These are phyloP conservation scores for Cladosporium sp. DNA, from an alignment of 2,329 filamentous ascomycete species.

Conservation along the genomic window DNA sequence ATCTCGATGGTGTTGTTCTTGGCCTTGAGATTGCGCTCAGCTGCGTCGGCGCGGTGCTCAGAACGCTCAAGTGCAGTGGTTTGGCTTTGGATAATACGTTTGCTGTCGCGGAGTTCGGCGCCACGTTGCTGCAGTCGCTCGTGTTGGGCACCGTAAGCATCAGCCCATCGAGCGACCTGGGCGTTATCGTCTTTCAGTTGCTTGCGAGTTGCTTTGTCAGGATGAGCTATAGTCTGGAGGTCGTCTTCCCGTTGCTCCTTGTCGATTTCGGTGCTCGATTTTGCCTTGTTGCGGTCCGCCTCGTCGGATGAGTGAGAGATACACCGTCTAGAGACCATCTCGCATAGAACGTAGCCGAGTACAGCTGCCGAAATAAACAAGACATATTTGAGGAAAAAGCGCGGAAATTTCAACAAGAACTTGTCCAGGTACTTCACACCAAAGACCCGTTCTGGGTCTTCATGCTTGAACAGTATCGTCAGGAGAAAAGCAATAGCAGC, in stretches of 20 bases:
- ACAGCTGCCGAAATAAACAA: not conserved
- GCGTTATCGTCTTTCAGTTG: not conserved
- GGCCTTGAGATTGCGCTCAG: not conserved
- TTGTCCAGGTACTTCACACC: not conserved
- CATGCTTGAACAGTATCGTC: not conserved
- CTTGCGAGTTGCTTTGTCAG: not conserved
- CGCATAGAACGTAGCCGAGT: not conserved
- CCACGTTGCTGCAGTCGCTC: not conserved
- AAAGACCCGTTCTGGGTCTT: not conserved
- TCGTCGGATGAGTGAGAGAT: not conserved
- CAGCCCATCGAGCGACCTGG: not conserved
- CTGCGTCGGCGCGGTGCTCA: not conserved
- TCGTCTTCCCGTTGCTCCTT: not conserved
- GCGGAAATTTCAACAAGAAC: not conserved
- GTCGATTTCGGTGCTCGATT: not conserved
- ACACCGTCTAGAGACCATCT: not conserved
- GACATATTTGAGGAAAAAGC: not conserved
- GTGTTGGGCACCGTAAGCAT: not conserved
- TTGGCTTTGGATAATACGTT: constrained; percentile 8
- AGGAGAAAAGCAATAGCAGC: not conserved
- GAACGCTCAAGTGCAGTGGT: not conserved
- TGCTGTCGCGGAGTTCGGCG: not conserved
- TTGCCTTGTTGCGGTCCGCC: not conserved
- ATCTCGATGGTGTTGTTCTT: not conserved
- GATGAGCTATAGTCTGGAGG: not conserved